Base-by-base conservation (phyloP, 768 basidiomycete species). In the Phaffia australis region DNA sequence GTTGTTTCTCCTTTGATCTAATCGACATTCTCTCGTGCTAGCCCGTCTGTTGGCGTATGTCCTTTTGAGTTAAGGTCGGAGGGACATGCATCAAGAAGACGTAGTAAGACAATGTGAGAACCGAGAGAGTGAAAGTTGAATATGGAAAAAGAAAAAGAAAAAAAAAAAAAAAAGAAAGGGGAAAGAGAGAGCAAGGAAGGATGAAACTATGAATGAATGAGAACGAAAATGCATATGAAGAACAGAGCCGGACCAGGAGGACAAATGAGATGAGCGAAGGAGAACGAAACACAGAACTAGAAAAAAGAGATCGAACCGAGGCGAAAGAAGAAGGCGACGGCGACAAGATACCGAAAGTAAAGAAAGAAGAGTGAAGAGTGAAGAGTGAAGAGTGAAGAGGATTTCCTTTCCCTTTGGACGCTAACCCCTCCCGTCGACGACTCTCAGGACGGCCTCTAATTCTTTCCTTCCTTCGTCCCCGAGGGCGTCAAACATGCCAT, bases 211-310 rank as follows among this genome's bases (percentile, higher is more conserved):
- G 25, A 29, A 18, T 46, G 59, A 23, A 49, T 49, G 19, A 60
- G 59, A 9, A 61, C 29, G 27, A 61, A 21, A 27, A 61, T n/a
- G 9, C 49, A 61, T 29, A 61, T 48, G 60, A 30, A 51, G 47
- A 61, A 60, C 6, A 49, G 59, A 49, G 51, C 51, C 23, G 42
- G 42, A 8, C 19, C 27, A 30, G 59, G 47, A 11, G 47, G 59
- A 16, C 47, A 49, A 6, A 47, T 27, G 59, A 49, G 3, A 16
- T 46, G 47, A 25, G 51, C 0, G 59, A 29, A 48, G 47, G 59
- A 49, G 42, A 60, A 18, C 7, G 59, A 60, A 27, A 60, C 25
- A 46, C 51, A 48, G 2, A 48, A 46, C 23, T 18, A 14, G 46
- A 48, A 21, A 19, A 23, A n/a, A 21, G 16, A 29, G 14, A 23